Evolutionary conservation across 352 stramenopile genomes (phyloP).

Genomic region (Phytophthora foliorum): DNA sequence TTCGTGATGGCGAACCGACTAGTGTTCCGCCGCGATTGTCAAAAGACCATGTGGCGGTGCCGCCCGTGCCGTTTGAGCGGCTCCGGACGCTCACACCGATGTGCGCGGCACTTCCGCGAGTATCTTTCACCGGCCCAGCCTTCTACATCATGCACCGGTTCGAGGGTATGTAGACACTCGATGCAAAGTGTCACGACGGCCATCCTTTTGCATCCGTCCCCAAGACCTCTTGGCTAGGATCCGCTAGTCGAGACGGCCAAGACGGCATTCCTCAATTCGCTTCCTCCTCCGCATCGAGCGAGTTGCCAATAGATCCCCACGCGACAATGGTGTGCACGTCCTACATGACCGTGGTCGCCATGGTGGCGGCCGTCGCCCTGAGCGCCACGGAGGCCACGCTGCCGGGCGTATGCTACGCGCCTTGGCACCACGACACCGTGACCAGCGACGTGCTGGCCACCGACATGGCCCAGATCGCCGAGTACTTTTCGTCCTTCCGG

Average conservation of each 20-base stretch:
- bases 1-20: conserved; percentile 37
- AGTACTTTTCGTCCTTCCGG: conserved; percentile 71
- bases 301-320: conserved; percentile 9
- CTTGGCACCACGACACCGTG: conserved; percentile 62
- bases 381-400: conserved; percentile 15
- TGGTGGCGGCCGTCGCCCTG: conserved; percentile 34
- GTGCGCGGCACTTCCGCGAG: conserved; percentile 36
- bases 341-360: conserved; percentile 47
- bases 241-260: conserved; percentile 23
- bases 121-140: conserved; percentile 29
- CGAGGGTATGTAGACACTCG: neutral
- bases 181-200: conserved; percentile 14
- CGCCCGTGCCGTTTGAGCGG: conserved; percentile 20
- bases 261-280: conserved; percentile 43
- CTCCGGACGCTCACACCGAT: conserved; percentile 31
- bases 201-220: conserved; percentile 26
- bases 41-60: conserved; percentile 29
- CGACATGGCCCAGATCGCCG: conserved; percentile 45
- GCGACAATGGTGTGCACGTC: conserved; percentile 46
- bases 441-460: conserved; percentile 36
- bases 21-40: conserved; percentile 24
- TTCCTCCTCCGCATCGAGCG: no score
- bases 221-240: conserved; percentile 11
- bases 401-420: conserved; percentile 64
- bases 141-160: conserved; percentile 27